These are phyloP conservation scores for Agrostemma githago DNA, from an alignment of 148 eudicot species.

Conservation along the genomic window DNA sequence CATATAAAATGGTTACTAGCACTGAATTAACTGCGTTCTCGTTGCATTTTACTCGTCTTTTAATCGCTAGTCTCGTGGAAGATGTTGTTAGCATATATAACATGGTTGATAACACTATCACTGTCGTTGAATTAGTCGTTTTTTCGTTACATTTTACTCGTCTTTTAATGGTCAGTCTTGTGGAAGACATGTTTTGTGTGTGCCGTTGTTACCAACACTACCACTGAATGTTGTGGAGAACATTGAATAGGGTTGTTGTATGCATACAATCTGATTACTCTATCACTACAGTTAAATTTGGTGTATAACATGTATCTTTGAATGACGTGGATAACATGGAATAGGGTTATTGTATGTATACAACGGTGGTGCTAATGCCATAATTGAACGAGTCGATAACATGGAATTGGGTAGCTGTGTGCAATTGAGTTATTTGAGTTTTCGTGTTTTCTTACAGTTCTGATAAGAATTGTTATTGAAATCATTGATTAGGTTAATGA, in stretches of 20 bases:
- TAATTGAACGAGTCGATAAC: neutral
- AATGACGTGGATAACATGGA: neutral
- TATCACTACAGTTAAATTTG: neutral
- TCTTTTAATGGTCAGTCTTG: neutral
- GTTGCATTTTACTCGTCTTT: too few relatives aligned
- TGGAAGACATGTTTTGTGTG: neutral
- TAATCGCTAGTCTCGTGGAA: too few relatives aligned
- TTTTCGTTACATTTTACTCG: too few relatives aligned
- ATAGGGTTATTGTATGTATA: neutral
- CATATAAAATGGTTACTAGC: neutral
- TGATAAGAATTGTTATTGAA: neutral
- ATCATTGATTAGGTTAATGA: conserved; percentile 47
- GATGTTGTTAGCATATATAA: too few relatives aligned
- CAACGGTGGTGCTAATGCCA: neutral
- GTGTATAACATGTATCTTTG: too few relatives aligned
- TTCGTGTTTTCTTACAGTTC: neutral
- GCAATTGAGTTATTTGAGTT: neutral
- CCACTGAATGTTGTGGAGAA: neutral
- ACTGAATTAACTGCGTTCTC: too few relatives aligned
- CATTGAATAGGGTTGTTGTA: neutral
- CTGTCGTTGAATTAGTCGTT: too few relatives aligned
- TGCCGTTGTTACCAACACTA: neutral
- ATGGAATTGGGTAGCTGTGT: neutral
- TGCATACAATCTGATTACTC: neutral
- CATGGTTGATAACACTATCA: neutral